Evolutionary conservation across 768 basidiomycete genomes (phyloP), one percentile per base, ranked within the genome.

Genomic region (Boletus vermiculosoides): DNA sequence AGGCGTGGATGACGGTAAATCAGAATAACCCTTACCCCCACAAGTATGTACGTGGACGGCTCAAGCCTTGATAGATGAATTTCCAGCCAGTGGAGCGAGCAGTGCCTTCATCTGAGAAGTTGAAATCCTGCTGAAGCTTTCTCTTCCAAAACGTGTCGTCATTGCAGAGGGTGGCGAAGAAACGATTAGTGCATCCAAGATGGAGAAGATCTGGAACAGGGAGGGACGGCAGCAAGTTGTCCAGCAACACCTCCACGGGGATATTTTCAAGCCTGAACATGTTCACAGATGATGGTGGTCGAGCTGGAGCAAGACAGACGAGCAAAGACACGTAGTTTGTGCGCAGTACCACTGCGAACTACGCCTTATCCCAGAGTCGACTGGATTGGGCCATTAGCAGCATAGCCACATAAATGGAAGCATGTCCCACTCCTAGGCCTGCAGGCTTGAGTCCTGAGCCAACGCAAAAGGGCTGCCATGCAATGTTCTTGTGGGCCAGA

Each of bases 81-180:
- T 87, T 88, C 85, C 88, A 95, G 15, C 92, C 92, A 44, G 73
- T 83, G 13, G 80, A 83, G 20, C 93, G 77, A 15, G 92, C 92
- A 0, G 88, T 92, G 41, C 79, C 81, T 40, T 80, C 76, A 4
- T 81, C 83, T 9, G 87, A 80, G 63, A 92, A 94, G 71, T 92
- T 91, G 76, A 85, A 94, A 67, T 94, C 93, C 33, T 72, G 69
- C 31, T 78, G 67, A 10, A 91, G 73, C 58, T 82, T 87, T 30
- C 82, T 77, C 67, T 84, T 86, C 93, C 93, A 95, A 57, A 93
- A 79, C 0, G 84, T 85, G 55, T 92, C 88, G 66, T 94, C 91
- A 13, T 80, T 75, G 65, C 81, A 82, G 25, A 88, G 63, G 13
- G 71, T 59, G 45, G 83, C 78, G 65, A 92, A 89, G 68, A 80